phyloP scores from a whole-genome alignment of 331 rosid genomes.

The Prunus yedoensis region DNA sequence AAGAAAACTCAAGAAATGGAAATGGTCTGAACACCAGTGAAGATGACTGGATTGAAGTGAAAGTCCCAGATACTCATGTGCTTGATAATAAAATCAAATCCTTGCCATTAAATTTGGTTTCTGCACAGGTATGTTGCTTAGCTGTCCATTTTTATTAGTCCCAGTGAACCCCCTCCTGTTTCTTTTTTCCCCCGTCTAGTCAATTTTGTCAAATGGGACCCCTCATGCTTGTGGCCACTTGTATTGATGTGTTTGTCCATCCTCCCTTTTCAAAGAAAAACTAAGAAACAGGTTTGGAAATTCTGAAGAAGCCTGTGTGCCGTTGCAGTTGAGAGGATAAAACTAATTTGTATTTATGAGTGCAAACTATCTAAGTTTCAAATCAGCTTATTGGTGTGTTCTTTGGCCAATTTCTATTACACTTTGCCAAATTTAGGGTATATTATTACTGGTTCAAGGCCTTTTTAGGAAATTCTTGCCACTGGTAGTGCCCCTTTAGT shows the following conservation, averaged over 20 bases:
- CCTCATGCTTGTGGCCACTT: not conserved
- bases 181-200: not conserved
- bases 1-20: slow-evolving; percentile 33
- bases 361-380: not conserved
- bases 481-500: not conserved
- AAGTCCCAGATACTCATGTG: slow-evolving; percentile 32
- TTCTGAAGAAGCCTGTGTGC: not conserved
- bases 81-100: slow-evolving; percentile 18
- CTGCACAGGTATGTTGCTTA: slow-evolving; percentile 50
- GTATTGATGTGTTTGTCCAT: not conserved
- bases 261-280: not conserved
- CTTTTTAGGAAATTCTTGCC: not conserved
- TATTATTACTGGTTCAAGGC: not conserved
- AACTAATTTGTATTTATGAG: not conserved
- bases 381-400: not conserved
- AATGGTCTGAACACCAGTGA: slow-evolving; percentile 39
- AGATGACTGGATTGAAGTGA: slow-evolving; percentile 93
- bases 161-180: not conserved
- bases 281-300: not conserved
- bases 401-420: not conserved
- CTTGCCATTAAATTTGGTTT: slow-evolving; percentile 1
- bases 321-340: not conserved
- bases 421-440: not conserved
- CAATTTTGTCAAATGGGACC: not conserved
- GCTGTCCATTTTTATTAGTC: not conserved